phyloP scores from a whole-genome alignment of 176 grass and related monocot genomes.

The Olyra latifolia region DNA sequence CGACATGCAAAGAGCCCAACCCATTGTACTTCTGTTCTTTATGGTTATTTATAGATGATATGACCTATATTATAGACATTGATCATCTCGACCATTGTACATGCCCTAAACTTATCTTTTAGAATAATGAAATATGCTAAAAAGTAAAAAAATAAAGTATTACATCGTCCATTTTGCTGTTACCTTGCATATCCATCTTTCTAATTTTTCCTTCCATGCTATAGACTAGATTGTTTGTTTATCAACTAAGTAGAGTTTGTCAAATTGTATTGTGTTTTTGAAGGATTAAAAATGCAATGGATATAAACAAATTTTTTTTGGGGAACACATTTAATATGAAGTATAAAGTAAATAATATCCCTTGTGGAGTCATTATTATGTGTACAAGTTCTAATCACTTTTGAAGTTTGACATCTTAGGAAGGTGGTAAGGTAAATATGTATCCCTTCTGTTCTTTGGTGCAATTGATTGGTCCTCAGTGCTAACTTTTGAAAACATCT shows the following conservation, averaged over 20 bases:
- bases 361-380: not conserved
- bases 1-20: too few species aligned
- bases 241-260: not conserved
- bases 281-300: not conserved
- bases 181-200: not conserved
- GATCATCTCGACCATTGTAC: too few species aligned
- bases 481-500: not conserved
- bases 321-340: not conserved
- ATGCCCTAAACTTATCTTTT: not conserved
- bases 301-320: not conserved
- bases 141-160: not conserved
- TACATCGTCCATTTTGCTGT: not conserved
- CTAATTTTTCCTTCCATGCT: not conserved
- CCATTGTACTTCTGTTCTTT: too few species aligned
- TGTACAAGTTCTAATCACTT: not conserved
- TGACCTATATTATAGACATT: too few species aligned
- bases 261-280: not conserved
- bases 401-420: not conserved
- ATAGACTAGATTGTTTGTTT: not conserved
- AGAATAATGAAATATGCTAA: not conserved
- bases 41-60: too few species aligned
- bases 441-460: constrained; percentile 1
- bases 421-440: not conserved
- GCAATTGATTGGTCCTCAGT: not conserved
- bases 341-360: not conserved